Evolutionary conservation across 768 basidiomycete species (phyloP), one percentile per base, ranked within the genome.

Genomic region (Suillus cothurnatus): DNA sequence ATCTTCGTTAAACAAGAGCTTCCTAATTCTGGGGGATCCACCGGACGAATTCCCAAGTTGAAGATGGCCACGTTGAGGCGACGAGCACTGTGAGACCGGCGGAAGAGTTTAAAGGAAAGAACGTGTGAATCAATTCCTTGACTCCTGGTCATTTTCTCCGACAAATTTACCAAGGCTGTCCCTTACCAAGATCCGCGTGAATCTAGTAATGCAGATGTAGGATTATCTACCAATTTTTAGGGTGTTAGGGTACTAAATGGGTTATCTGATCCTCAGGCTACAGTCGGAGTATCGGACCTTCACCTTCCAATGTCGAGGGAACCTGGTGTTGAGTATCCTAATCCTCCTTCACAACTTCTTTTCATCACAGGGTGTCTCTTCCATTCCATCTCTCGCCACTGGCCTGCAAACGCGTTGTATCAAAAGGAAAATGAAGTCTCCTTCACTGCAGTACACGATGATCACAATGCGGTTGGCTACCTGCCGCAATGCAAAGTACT

Each of bases 21-120:
- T 59, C 58, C 38, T 61, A 41, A 58, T 49, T 41, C 45, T 38
- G 50, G 62, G 65, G 45, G 73, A 71, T 76, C 66, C 71, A 63
- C 73, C 66, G 55, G 66, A 56, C 59, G 26, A 21, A 69, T 72
- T 74, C 72, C 67, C 73, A 74, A 72, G 39, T 59, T 59, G 58
- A 41, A 41, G 74, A 63, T 43, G 63, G 59, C 47, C 67, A 65
- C 57, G 39, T 67, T 65, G 67, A 70, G 61, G 64, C 68, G 52
- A 41, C 53, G 47, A 64, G 23, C 15, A 66, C 66, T 68, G 73
- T 64, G 76, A 66, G 70, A 73, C 71, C 65, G 73, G 70, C 64
- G 71, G 73, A 71, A 64, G 31, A 39, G 38, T 39, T 28, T 52
- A 36, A 34, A 66, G 50, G 47, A 41, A 41, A 59, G 11, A 28